Evolutionary conservation across 2,329 filamentous ascomycete genomes (phyloP).

Genomic region (Fusarium abutilonis): DNA sequence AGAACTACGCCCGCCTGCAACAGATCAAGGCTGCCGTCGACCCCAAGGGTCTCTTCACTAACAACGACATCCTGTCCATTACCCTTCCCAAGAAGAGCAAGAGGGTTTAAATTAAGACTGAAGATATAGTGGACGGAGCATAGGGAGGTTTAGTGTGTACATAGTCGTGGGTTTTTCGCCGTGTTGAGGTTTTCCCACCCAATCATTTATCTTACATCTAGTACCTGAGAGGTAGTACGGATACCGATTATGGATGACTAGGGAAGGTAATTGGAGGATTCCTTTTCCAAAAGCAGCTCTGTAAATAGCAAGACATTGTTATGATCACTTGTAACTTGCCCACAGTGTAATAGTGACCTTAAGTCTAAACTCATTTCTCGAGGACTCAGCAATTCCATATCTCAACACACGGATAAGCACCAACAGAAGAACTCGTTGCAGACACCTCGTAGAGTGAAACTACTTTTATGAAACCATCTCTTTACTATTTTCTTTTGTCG

Average conservation of each 20-base stretch:
- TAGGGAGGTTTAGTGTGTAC: too few species aligned
- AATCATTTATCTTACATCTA: too few species aligned
- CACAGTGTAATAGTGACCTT: too few species aligned
- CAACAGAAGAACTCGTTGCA: too few species aligned
- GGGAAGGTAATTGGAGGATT: neutral
- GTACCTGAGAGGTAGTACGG: too few species aligned
- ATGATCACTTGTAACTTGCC: neutral
- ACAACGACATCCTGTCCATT: constrained; percentile 36
- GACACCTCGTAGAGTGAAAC: too few species aligned
- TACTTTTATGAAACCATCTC: too few species aligned
- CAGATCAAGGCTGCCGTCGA: constrained; percentile 37
- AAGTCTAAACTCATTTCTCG: too few species aligned
- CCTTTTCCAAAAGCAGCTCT: neutral
- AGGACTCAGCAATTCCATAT: too few species aligned
- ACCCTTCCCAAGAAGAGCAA: constrained; percentile 9
- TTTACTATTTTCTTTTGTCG: neutral
- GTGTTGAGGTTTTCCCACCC: neutral
- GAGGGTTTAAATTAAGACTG: neutral
- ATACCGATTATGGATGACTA: neutral
- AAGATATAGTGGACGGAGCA: neutral
- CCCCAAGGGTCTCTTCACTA: constrained; percentile 37
- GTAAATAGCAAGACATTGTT: neutral
- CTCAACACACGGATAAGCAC: too few species aligned
- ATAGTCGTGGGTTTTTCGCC: neutral
- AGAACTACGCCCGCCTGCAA: constrained; percentile 36